Evolutionary conservation across 306 rosid species (phyloP), one percentile per base, ranked within the genome.

Genomic region (Casuarina equisetifolia): DNA sequence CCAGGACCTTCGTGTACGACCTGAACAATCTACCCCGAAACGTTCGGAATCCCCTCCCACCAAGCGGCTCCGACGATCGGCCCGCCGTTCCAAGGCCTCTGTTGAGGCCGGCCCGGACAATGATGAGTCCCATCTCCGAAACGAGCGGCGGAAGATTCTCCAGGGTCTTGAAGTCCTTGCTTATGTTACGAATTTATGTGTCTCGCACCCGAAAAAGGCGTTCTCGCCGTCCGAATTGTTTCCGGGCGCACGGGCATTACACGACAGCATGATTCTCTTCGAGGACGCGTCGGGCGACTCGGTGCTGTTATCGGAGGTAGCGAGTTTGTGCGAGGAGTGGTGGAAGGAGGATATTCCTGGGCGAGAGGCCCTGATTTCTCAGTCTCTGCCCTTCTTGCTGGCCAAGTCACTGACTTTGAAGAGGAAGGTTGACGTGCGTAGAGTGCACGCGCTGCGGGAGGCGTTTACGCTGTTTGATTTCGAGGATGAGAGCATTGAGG

Each of bases 341-440:
- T 94, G 98, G 98, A 94, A 89, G 93, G 90, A 81, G 83, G 84
- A 83, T 73, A 64, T 89, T 3, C 86, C 86, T 0, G 91, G 92
- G 1, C 75, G 86, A 19, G 98, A 95, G 68, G 75, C 80, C 19
- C 70, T 95, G 83, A 92, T 95, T 42, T 84, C 98, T 7, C 98
- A 89, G 89, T 83, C 86, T 15, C 89, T 95, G 1, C 93, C 97
- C 1, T 91, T 88, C 75, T 70, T 95, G 42, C 81, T 95, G 25
- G 80, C 97, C 17, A 84, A 89, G 64, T 91, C 97, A 17, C 79
- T 95, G 78, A 87, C 92, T 0, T 72, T 85, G 78, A 85, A 80
- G 82, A 92, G 86, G 90, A 92, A 95, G 85, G 91, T 88, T 46
- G 97, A 95, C 36, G 91, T 95, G 54, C 97, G 88, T 67, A 88